Percentiles rank a stretch among this genome's conserved stretches.
These are phyloP conservation scores for Ottelia alismoides DNA, from an alignment of 106 monocot species.

Conservation along the genomic window DNA sequence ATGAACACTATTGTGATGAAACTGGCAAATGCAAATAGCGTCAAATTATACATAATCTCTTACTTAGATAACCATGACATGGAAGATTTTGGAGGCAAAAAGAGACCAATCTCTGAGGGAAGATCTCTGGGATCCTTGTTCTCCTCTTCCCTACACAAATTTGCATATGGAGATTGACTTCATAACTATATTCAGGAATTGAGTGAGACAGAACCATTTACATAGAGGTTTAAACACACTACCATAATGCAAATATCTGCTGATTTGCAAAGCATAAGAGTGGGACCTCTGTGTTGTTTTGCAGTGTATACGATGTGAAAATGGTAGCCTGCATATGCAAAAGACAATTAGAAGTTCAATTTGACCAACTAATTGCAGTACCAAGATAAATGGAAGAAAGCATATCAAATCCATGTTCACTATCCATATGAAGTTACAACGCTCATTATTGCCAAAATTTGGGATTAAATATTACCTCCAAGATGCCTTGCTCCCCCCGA, in stretches of 20 bases:
- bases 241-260: conserved; percentile 33
- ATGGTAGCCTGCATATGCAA: conserved; percentile 70
- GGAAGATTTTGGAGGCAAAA: conserved; percentile 50
- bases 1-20: too few species aligned
- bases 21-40: background rate
- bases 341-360: too few species aligned
- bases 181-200: background rate
- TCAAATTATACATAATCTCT: conserved; percentile 4
- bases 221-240: background rate
- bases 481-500: conserved; percentile 49
- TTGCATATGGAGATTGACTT: background rate
- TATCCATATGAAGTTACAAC: background rate
- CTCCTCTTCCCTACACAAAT: conserved; percentile 31
- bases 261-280: conserved; percentile 33
- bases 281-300: conserved; percentile 52
- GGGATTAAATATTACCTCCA: conserved; percentile 40
- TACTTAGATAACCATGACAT: conserved; percentile 82
- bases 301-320: conserved; percentile 52
- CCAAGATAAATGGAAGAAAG: too few species aligned
- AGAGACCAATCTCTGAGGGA: conserved; percentile 43
- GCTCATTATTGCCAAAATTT: background rate
- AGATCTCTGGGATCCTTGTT: conserved; percentile 12
- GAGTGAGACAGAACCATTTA: background rate
- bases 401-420: too few species aligned
- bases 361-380: too few species aligned